A percentile compares a stretch with the other conserved stretches of the same genome.
Evolutionary conservation across 139 green algal species (phyloP).

Genomic region (Tetradesmus lagerheimii): DNA sequence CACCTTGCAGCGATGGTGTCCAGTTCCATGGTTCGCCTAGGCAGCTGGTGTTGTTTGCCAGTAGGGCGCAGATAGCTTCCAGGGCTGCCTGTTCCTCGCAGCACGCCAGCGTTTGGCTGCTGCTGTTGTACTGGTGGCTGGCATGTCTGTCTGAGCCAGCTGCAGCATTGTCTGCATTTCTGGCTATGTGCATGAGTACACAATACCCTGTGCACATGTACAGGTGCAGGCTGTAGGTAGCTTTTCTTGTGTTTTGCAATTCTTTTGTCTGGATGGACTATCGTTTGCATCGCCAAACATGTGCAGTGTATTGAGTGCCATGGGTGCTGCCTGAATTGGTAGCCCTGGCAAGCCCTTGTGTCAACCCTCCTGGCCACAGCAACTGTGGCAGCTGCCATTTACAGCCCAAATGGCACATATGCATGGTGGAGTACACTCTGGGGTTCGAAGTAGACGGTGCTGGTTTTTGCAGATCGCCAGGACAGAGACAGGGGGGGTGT

Average conservation of each 20-base stretch:
- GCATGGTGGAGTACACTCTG: background rate
- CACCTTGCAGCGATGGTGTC: background rate
- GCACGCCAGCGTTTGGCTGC: background rate
- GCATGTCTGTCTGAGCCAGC: background rate
- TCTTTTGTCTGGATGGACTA: background rate
- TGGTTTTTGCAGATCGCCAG: background rate
- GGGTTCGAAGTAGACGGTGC: background rate
- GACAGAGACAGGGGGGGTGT: background rate
- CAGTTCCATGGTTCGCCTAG: background rate
- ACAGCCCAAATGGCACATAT: conserved; percentile 3
- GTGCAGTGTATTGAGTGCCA: background rate
- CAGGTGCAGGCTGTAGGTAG: background rate
- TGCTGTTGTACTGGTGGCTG: background rate
- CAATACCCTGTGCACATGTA: background rate
- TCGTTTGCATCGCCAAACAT: background rate
- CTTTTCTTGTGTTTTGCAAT: background rate
- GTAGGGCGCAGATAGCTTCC: background rate
- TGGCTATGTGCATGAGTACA: background rate
- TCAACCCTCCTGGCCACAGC: background rate
- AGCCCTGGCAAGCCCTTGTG: background rate
- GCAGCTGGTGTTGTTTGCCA: background rate
- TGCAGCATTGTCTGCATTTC: background rate
- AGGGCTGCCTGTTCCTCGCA: background rate
- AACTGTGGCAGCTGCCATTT: background rate
- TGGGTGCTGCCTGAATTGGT: background rate